Base-by-base conservation (phyloP, 306 rosid species). In the Lathyrus oleraceus region DNA sequence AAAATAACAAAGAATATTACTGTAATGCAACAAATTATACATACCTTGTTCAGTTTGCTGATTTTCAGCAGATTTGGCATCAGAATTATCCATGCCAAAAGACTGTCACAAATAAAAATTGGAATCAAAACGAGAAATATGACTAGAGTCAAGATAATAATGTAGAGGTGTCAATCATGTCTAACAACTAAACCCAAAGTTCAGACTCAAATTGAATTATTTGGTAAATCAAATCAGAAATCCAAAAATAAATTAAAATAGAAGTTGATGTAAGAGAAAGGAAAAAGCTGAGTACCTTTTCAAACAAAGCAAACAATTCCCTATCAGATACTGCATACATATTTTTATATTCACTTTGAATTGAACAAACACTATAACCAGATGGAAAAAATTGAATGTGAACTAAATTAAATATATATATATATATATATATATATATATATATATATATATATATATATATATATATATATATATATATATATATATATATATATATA, bases 31-130 rank as follows among this genome's bases (percentile, higher is more conserved):
- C 38, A 21, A 54, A 13, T 12, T 57, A 27, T 13, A 57, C 38
- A 57, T 27, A 57, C 62, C 62, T 57, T 57, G 38, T 13, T 13
- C 62, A 56, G 17, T 25, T 27, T 56, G 62, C 38, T 57, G 39
- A 36, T 23, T 57, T 57, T 57, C 62, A 57, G 39, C 20, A 27
- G 62, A 27, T 57, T 57, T 57, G 39, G 62, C 39, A 2, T 57
- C 39, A 27, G 62, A 57, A 57, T 57, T 36, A 13, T 57, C 62
- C 62, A 57, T 57, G 1, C 32, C 21, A 11, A 53, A 53, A 53
- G 21, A 6, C 60, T 53, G 30, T 20, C 32, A 20, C 30, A 11
- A 20, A 19, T 17, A 51, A 20, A 51, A 16, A 47, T n/a, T 8
- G 5, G 23, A 8, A 51, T 51, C 57, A 51, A 51, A 17, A 51